phyloP scores from a whole-genome alignment of 768 basidiomycete species.

The Leccinum rimulosum region DNA sequence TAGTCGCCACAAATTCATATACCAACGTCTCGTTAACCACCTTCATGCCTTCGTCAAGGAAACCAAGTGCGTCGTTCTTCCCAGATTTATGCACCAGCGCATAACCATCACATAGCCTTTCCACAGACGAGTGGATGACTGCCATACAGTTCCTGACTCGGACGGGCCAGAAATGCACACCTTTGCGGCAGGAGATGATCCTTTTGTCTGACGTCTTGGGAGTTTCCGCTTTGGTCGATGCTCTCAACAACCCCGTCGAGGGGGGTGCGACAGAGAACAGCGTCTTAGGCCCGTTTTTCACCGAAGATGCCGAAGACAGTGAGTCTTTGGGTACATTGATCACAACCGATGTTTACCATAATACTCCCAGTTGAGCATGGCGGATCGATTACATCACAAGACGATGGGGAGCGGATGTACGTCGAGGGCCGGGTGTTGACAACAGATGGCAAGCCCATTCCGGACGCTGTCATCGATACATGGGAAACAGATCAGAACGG shows the following conservation, averaged over 20 bases:
- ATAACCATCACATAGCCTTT: conserved; percentile 42
- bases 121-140: conserved; percentile 84
- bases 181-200: conserved; percentile 76
- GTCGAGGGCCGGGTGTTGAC: conserved; percentile 67
- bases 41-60: conserved; percentile 74
- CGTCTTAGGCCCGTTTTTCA: conserved; percentile 82
- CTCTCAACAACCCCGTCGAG: conserved; percentile 65
- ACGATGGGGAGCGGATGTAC: conserved; percentile 81
- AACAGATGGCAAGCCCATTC: conserved; percentile 62
- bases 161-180: conserved; percentile 70
- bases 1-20: conserved; percentile 47
- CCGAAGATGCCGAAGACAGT: conserved; percentile 74
- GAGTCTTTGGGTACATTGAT: conserved; percentile 18
- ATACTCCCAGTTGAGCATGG: conserved; percentile 46
- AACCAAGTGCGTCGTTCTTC: conserved; percentile 44
- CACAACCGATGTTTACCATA: not conserved
- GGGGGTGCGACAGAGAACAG: conserved; percentile 68
- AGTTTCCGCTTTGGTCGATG: conserved; percentile 73
- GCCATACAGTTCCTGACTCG: conserved; percentile 77
- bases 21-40: conserved; percentile 56
- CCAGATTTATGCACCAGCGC: not conserved
- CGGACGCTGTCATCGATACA: conserved; percentile 70
- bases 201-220: conserved; percentile 83
- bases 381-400: conserved; percentile 81
- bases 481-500: conserved; percentile 77